Evolutionary conservation across 2,329 filamentous ascomycete genomes (phyloP).

Genomic region (Acephala macrosclerotiorum): DNA sequence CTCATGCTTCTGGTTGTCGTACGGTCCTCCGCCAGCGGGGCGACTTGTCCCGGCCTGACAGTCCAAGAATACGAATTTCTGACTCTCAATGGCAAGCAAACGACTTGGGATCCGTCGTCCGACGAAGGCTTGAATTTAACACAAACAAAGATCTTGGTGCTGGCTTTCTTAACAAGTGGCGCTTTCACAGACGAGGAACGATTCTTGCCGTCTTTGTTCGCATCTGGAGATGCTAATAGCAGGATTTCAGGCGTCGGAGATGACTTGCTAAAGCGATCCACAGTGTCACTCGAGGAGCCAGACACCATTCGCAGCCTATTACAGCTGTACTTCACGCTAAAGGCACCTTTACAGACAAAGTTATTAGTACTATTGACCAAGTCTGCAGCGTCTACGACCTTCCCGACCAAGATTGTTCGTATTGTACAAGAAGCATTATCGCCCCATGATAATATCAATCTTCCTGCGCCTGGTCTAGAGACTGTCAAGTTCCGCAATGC

Average conservation of each 20-base stretch:
- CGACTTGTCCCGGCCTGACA: conserved; percentile 62
- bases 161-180: conserved; percentile 80
- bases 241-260: conserved; percentile 86
- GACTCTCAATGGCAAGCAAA: conserved; percentile 69
- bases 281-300: conserved; percentile 75
- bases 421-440: conserved; percentile 73
- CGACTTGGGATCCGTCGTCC: conserved; percentile 69
- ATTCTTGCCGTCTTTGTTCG: conserved; percentile 83
- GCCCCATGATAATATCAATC: conserved; percentile 47
- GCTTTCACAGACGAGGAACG: conserved; percentile 85
- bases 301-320: conserved; percentile 72
- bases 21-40: conserved; percentile 42
- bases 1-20: conserved; percentile 73
- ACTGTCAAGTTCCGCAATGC: conserved; percentile 81
- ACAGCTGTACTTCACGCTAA: conserved; percentile 74
- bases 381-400: conserved; percentile 75
- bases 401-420: conserved; percentile 70
- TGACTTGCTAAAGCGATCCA: conserved; percentile 83
- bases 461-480: conserved; percentile 56
- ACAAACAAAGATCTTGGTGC: conserved; percentile 73
- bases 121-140: conserved; percentile 70
- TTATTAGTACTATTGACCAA: conserved; percentile 80
- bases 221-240: conserved; percentile 82
- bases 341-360: conserved; percentile 77
- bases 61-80: conserved; percentile 74